phyloP scores from a whole-genome alignment of 768 basidiomycete genomes.

The Tulasnella sp. region DNA sequence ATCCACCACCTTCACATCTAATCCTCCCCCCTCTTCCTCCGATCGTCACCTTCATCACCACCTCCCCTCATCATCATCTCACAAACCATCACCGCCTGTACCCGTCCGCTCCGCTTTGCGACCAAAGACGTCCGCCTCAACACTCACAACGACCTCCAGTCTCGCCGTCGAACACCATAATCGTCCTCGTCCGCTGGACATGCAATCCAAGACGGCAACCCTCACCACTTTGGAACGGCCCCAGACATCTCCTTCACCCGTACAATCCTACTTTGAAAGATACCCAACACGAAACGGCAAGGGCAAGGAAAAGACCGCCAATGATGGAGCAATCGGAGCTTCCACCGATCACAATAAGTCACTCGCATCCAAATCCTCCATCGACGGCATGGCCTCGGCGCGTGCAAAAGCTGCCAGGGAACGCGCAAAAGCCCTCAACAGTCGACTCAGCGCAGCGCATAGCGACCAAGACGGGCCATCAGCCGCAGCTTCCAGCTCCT shows the following conservation, averaged over 20 bases:
- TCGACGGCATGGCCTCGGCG: constrained; percentile 18
- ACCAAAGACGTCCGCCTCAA: constrained; percentile 28
- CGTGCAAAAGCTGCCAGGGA: constrained; percentile 22
- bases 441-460: neutral
- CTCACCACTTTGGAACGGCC: constrained; percentile 19
- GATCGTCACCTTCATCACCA: constrained; percentile 3
- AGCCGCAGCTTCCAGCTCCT: constrained; percentile 3
- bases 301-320: constrained; percentile 21
- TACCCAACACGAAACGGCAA: constrained; percentile 36
- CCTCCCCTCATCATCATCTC: constrained; percentile 2
- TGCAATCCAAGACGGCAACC: neutral
- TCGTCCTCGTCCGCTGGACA: constrained; percentile 13
- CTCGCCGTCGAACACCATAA: neutral
- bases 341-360: neutral
- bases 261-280: constrained; percentile 38
- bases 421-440: constrained; percentile 27
- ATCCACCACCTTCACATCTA: constrained; percentile 11
- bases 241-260: constrained; percentile 31
- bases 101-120: constrained; percentile 20
- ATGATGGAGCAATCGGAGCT: constrained; percentile 3
- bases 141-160: constrained; percentile 8
- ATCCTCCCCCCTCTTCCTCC: constrained; percentile 13
- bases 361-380: constrained; percentile 11
- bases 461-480: constrained; percentile 20
- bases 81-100: neutral